A percentile compares a stretch with the other conserved stretches of the same genome.
phyloP scores from a whole-genome alignment of 73 alveolate species.

The Paramecium biaurelia region DNA sequence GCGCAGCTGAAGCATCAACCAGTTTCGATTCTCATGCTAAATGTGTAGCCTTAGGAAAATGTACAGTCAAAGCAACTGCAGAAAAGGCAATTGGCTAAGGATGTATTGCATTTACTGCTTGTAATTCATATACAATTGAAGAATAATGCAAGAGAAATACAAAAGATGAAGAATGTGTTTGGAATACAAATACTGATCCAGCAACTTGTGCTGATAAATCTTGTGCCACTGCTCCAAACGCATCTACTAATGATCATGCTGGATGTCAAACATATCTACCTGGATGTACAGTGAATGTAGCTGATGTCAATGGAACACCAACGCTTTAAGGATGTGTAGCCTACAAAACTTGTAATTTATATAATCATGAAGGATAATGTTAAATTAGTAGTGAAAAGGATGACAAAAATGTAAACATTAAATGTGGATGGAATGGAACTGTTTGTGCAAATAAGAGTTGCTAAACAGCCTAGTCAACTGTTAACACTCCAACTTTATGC shows the following conservation, averaged over 20 bases:
- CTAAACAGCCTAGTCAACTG: neutral
- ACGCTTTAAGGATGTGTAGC: neutral
- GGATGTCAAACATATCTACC: neutral
- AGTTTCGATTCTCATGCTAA: neutral
- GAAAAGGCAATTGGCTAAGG: neutral
- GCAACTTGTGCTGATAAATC: neutral
- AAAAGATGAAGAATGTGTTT: neutral
- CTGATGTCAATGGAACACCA: neutral
- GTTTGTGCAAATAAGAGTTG: neutral
- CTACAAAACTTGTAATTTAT: neutral
- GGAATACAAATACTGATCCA: neutral
- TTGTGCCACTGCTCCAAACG: slow-evolving; percentile 5
- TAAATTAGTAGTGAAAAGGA: neutral
- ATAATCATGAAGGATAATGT: neutral
- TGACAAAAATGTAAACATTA: neutral
- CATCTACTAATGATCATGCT: neutral
- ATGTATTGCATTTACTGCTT: neutral
- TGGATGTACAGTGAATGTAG: neutral
- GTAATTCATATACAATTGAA: neutral
- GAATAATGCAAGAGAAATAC: neutral
- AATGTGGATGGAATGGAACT: slow-evolving; percentile 5
- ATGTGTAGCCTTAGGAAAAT: neutral
- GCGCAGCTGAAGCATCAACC: neutral
- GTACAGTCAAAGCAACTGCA: neutral
- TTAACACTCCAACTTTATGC: neutral